phyloP scores from a whole-genome alignment of 2,329 filamentous ascomycete species.

The Paraphoma chrysanthemicola region DNA sequence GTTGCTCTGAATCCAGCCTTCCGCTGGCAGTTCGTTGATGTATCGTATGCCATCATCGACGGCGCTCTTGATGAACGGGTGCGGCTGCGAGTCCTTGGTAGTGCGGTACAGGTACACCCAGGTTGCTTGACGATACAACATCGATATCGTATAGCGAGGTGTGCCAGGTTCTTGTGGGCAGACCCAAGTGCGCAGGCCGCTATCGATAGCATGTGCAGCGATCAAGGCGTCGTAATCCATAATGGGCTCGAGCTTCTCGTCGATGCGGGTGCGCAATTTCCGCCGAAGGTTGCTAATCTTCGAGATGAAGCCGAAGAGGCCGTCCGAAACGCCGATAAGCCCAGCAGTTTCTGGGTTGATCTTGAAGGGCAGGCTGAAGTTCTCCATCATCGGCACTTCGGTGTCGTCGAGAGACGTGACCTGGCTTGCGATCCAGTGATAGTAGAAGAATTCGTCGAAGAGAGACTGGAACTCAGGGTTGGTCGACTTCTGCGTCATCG shows the following conservation, averaged over 20 bases:
- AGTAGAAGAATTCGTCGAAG: conserved; percentile 80
- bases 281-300: conserved; percentile 81
- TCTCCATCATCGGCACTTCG: conserved; percentile 60
- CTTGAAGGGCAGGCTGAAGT: conserved; percentile 63
- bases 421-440: conserved; percentile 70
- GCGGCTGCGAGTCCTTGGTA: conserved; percentile 63
- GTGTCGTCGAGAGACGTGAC: conserved; percentile 63
- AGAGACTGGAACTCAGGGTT: conserved; percentile 76
- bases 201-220: conserved; percentile 77
- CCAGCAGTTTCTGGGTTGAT: conserved; percentile 62
- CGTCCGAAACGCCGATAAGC: conserved; percentile 83
- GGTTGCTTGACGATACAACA: conserved; percentile 67
- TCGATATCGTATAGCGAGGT: conserved; percentile 62
- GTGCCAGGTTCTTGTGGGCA: conserved; percentile 63
- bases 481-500: conserved; percentile 64
- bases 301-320: conserved; percentile 78
- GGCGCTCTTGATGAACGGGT: conserved; percentile 62
- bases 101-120: conserved; percentile 71
- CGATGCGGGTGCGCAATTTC: conserved; percentile 72
- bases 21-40: conserved; percentile 61
- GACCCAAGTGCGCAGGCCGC: conserved; percentile 75
- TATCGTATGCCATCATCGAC: conserved; percentile 66
- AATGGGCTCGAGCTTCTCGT: conserved; percentile 66
- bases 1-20: conserved; percentile 64
- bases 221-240: conserved; percentile 78